These are phyloP conservation scores for Keqinozyma sinolaborantium DNA, from an alignment of 1,139 yeast genomes.

Conservation along the genomic window DNA sequence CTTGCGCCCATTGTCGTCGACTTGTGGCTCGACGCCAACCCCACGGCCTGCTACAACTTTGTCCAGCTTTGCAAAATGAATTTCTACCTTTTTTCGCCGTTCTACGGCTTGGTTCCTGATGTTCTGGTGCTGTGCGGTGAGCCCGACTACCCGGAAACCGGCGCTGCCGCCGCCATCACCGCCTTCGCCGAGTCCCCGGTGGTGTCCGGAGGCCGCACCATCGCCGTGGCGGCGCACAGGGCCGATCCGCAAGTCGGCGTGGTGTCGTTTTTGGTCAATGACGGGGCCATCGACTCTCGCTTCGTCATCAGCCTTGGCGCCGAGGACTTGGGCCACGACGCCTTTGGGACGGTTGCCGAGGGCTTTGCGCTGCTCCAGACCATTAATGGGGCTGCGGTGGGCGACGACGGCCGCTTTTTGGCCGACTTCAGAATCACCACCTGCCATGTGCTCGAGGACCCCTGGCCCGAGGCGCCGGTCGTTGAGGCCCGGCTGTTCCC, in stretches of 20 bases:
- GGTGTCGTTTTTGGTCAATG: conserved; percentile 28
- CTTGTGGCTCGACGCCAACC: conserved; percentile 31
- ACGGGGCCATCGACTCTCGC: conserved; percentile 21
- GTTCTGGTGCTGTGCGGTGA: conserved; percentile 44
- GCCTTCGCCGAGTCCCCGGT: background rate
- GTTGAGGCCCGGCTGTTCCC: conserved; percentile 5
- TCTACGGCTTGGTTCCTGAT: conserved; percentile 38
- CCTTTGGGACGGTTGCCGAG: conserved; percentile 53
- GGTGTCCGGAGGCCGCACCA: too few species aligned
- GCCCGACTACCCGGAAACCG: conserved; percentile 36
- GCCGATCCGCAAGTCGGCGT: conserved; percentile 22
- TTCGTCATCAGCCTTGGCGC: conserved; percentile 24
- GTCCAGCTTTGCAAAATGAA: conserved; percentile 52
- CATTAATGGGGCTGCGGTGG: conserved; percentile 38
- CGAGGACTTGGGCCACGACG: conserved; percentile 14
- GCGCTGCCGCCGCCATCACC: background rate
- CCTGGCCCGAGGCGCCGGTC: conserved; percentile 35
- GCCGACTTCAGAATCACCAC: conserved; percentile 52
- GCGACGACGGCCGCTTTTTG: conserved; percentile 33
- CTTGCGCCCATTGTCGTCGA: conserved; percentile 57
- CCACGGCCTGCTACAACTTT: conserved; percentile 43
- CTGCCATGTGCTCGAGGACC: conserved; percentile 51
- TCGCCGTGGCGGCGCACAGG: too few species aligned
- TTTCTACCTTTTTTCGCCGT: conserved; percentile 51
- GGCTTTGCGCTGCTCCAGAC: conserved; percentile 45